phyloP scores from a whole-genome alignment of 306 rosid genomes.

The Herpetospermum pedunculosum region DNA sequence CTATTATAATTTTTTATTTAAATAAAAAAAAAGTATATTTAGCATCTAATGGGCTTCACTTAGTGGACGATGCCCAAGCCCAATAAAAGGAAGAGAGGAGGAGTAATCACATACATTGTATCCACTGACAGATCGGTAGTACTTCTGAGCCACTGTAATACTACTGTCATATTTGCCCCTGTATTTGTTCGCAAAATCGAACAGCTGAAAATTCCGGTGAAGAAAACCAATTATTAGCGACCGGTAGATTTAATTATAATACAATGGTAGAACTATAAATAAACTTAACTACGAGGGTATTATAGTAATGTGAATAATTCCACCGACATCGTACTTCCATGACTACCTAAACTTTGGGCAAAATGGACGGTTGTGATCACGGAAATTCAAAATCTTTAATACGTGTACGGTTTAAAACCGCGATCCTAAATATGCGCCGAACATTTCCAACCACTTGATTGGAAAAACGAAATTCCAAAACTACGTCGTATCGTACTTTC shows the following conservation, averaged over 20 bases:
- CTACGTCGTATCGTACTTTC: neutral
- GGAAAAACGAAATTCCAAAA: neutral
- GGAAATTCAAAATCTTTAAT: neutral
- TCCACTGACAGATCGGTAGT: slow-evolving; percentile 81
- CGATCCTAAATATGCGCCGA: slow-evolving; percentile 24
- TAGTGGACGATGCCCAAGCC: neutral
- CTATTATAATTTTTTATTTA: neutral
- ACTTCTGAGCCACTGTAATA: slow-evolving; percentile 67
- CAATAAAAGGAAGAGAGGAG: neutral
- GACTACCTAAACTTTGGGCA: slow-evolving; percentile 16
- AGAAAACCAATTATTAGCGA: neutral
- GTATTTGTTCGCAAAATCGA: slow-evolving; percentile 85
- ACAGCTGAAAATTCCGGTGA: slow-evolving; percentile 36
- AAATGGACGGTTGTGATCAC: slow-evolving; percentile 26
- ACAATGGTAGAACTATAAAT: neutral
- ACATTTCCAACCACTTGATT: neutral
- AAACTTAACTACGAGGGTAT: neutral
- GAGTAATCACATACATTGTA: slow-evolving; percentile 48
- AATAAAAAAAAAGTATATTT: no score
- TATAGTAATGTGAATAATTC: neutral
- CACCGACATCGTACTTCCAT: slow-evolving; percentile 55
- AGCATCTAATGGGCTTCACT: neutral
- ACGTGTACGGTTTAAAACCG: slow-evolving; percentile 18
- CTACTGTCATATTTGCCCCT: slow-evolving; percentile 93
- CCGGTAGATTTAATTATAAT: neutral